phyloP scores from a whole-genome alignment of 345 rosid genomes.

The Murraya paniculata region DNA sequence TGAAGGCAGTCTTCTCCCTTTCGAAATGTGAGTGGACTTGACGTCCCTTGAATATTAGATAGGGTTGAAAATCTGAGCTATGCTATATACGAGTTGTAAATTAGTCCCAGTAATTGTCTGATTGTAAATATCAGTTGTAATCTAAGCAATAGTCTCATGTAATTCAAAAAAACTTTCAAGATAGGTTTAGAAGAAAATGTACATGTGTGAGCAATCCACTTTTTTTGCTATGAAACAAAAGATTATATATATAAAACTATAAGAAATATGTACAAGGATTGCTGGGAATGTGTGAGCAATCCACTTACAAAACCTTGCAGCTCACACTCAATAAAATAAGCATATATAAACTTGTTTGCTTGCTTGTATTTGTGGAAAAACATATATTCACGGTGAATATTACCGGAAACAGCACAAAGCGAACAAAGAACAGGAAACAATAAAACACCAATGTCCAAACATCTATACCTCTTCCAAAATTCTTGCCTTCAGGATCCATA shows the following conservation, averaged over 20 bases:
- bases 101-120: too few species aligned
- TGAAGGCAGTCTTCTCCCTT: too few species aligned
- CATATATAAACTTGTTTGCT: neutral
- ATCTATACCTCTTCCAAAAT: constrained; percentile 60
- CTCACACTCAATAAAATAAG: neutral
- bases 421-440: neutral
- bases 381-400: neutral
- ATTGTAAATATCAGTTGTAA: too few species aligned
- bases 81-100: too few species aligned
- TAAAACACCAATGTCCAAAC: neutral
- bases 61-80: too few species aligned
- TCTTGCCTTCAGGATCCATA: constrained; percentile 70
- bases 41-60: too few species aligned
- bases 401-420: neutral
- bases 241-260: too few species aligned
- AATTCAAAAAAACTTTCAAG: neutral
- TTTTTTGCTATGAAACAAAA: too few species aligned
- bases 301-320: neutral
- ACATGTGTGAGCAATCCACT: neutral
- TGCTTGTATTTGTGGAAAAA: neutral
- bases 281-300: neutral
- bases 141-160: too few species aligned
- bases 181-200: neutral
- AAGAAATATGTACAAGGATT: too few species aligned
- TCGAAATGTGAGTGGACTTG: too few species aligned